A percentile compares a stretch with the other conserved stretches of the same genome.
phyloP scores from a whole-genome alignment of 1,284 basidiomycete species.

The Anthracocystis walkeri region DNA sequence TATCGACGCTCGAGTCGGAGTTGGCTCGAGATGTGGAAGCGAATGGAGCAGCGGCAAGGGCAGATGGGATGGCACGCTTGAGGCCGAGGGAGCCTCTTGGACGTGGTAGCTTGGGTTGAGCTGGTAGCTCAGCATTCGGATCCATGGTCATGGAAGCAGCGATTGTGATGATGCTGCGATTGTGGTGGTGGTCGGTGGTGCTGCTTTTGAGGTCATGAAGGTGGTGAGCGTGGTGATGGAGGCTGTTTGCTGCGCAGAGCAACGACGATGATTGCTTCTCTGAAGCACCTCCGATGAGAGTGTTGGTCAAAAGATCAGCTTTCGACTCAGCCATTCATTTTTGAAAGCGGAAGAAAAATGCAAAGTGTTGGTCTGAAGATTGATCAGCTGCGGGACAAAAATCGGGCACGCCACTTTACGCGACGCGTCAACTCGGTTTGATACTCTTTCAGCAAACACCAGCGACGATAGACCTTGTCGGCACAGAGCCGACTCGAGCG shows the following conservation, averaged over 20 bases:
- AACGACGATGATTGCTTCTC: not conserved
- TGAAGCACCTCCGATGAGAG: not conserved
- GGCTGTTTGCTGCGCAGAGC: not conserved
- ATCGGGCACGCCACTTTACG: constrained; percentile 24
- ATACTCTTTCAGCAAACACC: not conserved
- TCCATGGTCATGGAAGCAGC: constrained; percentile 9
- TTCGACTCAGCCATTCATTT: constrained; percentile 23
- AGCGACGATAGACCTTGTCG: not conserved
- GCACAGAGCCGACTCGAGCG: too few species aligned
- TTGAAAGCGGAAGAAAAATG: not conserved
- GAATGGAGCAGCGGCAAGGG: constrained; percentile 14
- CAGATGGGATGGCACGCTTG: constrained; percentile 21
- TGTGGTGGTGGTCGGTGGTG: not conserved
- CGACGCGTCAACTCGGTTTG: constrained; percentile 20
- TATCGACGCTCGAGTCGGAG: not conserved
- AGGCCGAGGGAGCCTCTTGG: constrained; percentile 37
- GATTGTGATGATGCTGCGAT: not conserved
- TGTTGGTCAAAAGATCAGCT: not conserved
- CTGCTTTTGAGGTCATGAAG: constrained; percentile 2
- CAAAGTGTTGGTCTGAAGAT: constrained; percentile 6
- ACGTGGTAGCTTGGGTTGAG: constrained; percentile 22
- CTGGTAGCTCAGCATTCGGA: constrained; percentile 1
- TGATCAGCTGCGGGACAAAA: not conserved
- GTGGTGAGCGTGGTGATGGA: constrained; percentile 8
- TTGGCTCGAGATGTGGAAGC: constrained; percentile 6